Evolutionary conservation across 345 rosid species (phyloP).

Genomic region (Trapa incisa): DNA sequence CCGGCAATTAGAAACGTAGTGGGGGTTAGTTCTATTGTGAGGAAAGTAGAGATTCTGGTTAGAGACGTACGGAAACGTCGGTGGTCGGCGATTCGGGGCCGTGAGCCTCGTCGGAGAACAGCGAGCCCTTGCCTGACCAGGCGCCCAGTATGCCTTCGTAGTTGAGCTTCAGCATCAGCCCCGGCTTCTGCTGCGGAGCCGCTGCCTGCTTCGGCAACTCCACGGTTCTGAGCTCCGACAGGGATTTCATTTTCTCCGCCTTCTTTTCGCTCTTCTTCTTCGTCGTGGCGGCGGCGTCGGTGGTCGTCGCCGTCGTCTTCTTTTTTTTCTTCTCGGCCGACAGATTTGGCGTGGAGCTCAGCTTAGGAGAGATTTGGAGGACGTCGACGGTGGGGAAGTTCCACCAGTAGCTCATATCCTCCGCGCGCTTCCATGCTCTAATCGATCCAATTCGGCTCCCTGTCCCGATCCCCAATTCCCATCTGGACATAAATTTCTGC

Average conservation of each 20-base stretch:
- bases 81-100: constrained; percentile 29
- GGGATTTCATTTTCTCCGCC: constrained; percentile 13
- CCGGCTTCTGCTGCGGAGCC: constrained; percentile 13
- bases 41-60: constrained; percentile 6
- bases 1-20: neutral
- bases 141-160: constrained; percentile 58
- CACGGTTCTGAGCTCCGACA: constrained; percentile 9
- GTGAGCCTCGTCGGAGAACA: constrained; percentile 45
- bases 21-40: neutral
- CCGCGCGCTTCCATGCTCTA: constrained; percentile 28
- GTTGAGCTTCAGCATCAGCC: constrained; percentile 49
- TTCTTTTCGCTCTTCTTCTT: constrained; percentile 33
- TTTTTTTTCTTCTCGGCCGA: constrained; percentile 1
- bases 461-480: constrained; percentile 15
- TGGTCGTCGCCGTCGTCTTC: neutral
- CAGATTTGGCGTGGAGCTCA: constrained; percentile 13
- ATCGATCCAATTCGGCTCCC: constrained; percentile 26
- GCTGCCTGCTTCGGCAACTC: constrained; percentile 16
- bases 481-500: constrained; percentile 5
- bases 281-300: constrained; percentile 1
- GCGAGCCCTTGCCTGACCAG: constrained; percentile 62
- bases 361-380: constrained; percentile 57
- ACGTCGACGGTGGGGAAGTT: constrained; percentile 50
- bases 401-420: constrained; percentile 38
- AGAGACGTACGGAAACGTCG: constrained; percentile 61